Base-by-base conservation (phyloP, 768 basidiomycete genomes). In the Neoboletus brunneissimus region DNA sequence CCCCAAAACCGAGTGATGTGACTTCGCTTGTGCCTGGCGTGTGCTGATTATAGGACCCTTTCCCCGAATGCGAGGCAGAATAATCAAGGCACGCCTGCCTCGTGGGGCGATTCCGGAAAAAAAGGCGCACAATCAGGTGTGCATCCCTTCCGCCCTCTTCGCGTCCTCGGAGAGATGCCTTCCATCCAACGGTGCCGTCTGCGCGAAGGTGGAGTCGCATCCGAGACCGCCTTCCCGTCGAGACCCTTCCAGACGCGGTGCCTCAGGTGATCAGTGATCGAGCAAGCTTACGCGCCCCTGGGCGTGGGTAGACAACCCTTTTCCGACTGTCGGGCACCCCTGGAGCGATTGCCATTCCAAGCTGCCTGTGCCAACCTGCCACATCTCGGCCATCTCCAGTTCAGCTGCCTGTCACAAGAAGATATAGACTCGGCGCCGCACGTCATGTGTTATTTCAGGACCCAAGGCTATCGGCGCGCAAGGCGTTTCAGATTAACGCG, bases 121-220 rank as follows among this genome's bases (percentile, higher is more conserved):
- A 37, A 37, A 8, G 29, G 20, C 40, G 50, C 50, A 32, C 27
- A 40, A 31, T 51, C 20, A 22, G 6, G 16, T 41, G 35, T 18
- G 51, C 12, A 35, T 23, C 54, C 32, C 18, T 20, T 46, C 37
- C 49, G 43, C 46, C 46, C 15, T 59, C 23, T 59, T 59, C 44
- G 46, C 50, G 37, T 59, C 58, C 58, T 58, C 56, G 58, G 58
- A 29, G 8, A 20, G 41, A 44, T 40, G 38, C 9, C 38, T 40
- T 16, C 27, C 38, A 5, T 12, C 11, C 43, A 31, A 22, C 48
- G 48, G 25, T 5, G 11, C 54, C 50, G 41, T 53, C 23, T 9
- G 22, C 40, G 41, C 1, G 23, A 29, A 52, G 29, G n/a, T 15
- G 32, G 18, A 20, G 20, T 22, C 32, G 29, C 40, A n/a, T 29